Evolutionary conservation across 2,329 filamentous ascomycete genomes (phyloP).

Genomic region (Hypoxylon sp.): DNA sequence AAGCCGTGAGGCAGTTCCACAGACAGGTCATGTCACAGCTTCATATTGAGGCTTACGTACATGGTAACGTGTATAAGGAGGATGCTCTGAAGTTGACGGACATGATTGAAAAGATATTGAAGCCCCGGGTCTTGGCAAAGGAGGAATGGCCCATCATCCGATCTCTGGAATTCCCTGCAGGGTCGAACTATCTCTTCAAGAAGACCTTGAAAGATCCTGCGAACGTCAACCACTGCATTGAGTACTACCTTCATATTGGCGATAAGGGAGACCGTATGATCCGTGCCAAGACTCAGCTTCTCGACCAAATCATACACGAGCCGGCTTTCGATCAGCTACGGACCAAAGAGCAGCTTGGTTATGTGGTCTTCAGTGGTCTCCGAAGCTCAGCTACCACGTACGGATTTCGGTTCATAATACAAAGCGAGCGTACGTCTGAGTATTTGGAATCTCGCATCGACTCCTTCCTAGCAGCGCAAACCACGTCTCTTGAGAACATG

Average conservation of each 20-base stretch:
- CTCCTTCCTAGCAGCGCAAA: constrained; percentile 79
- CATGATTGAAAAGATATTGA: constrained; percentile 81
- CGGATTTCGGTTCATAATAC: constrained; percentile 90
- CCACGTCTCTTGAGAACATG: constrained; percentile 78
- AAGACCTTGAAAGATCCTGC: constrained; percentile 85
- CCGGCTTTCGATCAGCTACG: constrained; percentile 94
- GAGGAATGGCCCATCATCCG: constrained; percentile 84
- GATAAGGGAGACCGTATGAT: constrained; percentile 75
- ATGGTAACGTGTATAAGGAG: constrained; percentile 95
- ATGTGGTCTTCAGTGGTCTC: constrained; percentile 90
- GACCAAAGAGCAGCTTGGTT: constrained; percentile 97
- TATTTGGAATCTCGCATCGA: constrained; percentile 92
- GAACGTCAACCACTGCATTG: constrained; percentile 90
- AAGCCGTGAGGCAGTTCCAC: constrained; percentile 81
- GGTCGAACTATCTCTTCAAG: constrained; percentile 86
- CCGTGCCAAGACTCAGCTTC: constrained; percentile 81
- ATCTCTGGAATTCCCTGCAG: constrained; percentile 80
- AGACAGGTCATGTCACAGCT: constrained; percentile 84
- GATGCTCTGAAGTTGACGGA: constrained; percentile 89
- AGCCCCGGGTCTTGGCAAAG: constrained; percentile 77
- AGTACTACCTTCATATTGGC: constrained; percentile 80
- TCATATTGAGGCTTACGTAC: constrained; percentile 87
- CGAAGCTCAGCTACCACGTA: constrained; percentile 80
- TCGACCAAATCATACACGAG: constrained; percentile 92
- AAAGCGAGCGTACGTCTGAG: constrained; percentile 86